These are phyloP conservation scores for Mayamaea pseudoterrestris DNA, from an alignment of 108 stramenopile genomes.

Conservation along the genomic window DNA sequence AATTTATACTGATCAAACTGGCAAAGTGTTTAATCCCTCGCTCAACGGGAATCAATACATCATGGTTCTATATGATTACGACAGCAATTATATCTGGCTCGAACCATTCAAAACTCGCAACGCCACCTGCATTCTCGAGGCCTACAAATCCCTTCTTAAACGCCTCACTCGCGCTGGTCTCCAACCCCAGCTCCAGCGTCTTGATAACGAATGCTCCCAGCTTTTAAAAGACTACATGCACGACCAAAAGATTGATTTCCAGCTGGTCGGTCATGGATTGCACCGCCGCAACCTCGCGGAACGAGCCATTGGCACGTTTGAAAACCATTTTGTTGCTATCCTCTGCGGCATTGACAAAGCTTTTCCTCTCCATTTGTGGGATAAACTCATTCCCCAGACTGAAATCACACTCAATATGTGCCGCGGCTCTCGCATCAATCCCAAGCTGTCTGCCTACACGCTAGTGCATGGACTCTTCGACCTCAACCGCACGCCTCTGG, in stretches of 20 bases:
- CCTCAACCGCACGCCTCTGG: constrained; percentile 33
- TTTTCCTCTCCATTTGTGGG: constrained; percentile 26
- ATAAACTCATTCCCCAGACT: constrained; percentile 24
- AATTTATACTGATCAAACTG: constrained; percentile 21
- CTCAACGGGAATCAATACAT: constrained; percentile 14
- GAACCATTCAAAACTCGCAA: constrained; percentile 10
- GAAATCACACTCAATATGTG: constrained; percentile 29
- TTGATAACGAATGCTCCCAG: constrained; percentile 15
- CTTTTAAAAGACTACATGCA: constrained; percentile 9
- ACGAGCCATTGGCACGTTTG: constrained; percentile 18
- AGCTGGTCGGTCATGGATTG: constrained; percentile 17
- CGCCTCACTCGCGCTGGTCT: constrained; percentile 4
- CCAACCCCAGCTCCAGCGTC: constrained; percentile 11
- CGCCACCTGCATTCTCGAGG: neutral
- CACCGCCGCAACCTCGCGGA: constrained; percentile 19
- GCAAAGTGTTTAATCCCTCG: constrained; percentile 16
- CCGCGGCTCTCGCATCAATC: constrained; percentile 19
- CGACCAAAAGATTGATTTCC: constrained; percentile 10
- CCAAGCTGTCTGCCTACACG: neutral
- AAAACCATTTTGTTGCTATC: constrained; percentile 16
- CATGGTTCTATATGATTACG: constrained; percentile 11
- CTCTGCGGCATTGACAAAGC: constrained; percentile 14
- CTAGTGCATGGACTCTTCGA: constrained; percentile 8
- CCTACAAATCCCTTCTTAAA: constrained; percentile 1
- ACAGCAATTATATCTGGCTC: constrained; percentile 16